These are phyloP conservation scores for Pestalotiopsis sp. DNA, from an alignment of 2,329 filamentous ascomycete species.

Conservation along the genomic window DNA sequence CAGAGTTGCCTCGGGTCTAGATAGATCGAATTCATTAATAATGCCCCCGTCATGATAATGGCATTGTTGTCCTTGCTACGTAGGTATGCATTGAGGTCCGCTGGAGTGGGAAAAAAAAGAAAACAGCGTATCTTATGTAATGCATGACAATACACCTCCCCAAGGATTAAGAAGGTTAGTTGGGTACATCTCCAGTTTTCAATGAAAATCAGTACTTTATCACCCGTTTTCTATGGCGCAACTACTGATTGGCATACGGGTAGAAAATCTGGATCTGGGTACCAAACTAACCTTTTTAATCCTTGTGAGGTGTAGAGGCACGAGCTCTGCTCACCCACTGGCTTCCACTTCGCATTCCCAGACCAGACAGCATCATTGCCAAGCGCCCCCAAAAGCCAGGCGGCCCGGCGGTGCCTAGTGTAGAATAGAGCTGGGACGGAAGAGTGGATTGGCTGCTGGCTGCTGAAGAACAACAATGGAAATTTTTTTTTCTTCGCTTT, in stretches of 20 bases:
- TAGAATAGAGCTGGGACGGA: neutral
- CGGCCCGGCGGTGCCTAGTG: neutral
- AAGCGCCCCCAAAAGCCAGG: neutral
- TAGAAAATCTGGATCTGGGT: no score
- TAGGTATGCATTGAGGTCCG: neutral
- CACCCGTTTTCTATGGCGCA: no score
- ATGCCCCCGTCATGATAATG: neutral
- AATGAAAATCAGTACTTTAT: no score
- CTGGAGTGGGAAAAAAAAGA: neutral
- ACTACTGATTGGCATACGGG: no score
- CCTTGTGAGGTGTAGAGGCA: no score
- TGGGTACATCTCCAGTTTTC: no score
- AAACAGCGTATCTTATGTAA: neutral
- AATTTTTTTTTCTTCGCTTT: neutral
- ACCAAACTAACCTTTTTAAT: no score
- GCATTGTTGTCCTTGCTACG: neutral
- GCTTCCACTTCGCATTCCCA: neutral
- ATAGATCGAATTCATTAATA: neutral
- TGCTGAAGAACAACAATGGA: neutral
- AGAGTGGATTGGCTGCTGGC: neutral
- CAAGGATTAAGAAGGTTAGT: no score
- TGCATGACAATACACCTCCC: slow-evolving; percentile 6
- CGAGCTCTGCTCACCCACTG: no score
- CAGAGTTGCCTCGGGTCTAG: neutral
- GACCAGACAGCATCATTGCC: neutral